Conservation (phyloP, 2,329 filamentous ascomycete species). For the Diaporthe citri region DNA sequence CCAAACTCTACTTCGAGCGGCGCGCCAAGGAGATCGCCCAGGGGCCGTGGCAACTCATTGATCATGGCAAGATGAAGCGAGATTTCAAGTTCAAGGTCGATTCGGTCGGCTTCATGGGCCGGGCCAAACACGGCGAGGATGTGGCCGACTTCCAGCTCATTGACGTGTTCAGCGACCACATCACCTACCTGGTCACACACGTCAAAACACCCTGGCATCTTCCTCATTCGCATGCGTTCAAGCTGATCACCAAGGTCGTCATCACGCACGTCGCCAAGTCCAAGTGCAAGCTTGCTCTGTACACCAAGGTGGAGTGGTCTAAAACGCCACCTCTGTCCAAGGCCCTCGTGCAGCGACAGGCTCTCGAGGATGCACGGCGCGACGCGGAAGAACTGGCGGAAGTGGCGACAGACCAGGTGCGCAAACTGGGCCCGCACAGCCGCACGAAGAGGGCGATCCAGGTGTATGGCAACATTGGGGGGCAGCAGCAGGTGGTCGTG, state of each 20-base stretch:
- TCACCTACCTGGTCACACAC: conserved; percentile 74
- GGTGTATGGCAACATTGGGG: conserved; percentile 82
- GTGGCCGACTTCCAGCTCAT: conserved; percentile 89
- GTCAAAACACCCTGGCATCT: conserved; percentile 83
- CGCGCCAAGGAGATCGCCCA: conserved; percentile 85
- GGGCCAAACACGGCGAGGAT: conserved; percentile 62
- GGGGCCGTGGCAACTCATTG: conserved; percentile 82
- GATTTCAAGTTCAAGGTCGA: conserved; percentile 86
- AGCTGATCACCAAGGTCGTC: conserved; percentile 88
- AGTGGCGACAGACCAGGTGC: conserved; percentile 81
- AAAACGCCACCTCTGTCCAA: conserved; percentile 73
- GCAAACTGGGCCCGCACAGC: conserved; percentile 78
- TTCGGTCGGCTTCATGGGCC: conserved; percentile 74
- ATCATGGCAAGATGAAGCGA: conserved; percentile 78
- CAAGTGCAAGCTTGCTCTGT: conserved; percentile 90
- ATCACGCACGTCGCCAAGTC: conserved; percentile 95
- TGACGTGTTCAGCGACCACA: conserved; percentile 83
- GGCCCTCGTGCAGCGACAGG: conserved; percentile 75
- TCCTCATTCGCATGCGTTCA: conserved; percentile 83
- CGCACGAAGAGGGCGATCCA: conserved; percentile 83
- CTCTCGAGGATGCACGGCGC: conserved; percentile 79
- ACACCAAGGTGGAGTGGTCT: conserved; percentile 89
- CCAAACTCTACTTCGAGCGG: conserved; percentile 87
- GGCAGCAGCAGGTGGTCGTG: conserved; percentile 73
- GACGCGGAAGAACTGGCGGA: conserved; percentile 82